Percentiles rank a stretch among this genome's conserved stretches.
Evolutionary conservation across 2,329 filamentous ascomycete species (phyloP).

Genomic region (Sporothrix schenckii): DNA sequence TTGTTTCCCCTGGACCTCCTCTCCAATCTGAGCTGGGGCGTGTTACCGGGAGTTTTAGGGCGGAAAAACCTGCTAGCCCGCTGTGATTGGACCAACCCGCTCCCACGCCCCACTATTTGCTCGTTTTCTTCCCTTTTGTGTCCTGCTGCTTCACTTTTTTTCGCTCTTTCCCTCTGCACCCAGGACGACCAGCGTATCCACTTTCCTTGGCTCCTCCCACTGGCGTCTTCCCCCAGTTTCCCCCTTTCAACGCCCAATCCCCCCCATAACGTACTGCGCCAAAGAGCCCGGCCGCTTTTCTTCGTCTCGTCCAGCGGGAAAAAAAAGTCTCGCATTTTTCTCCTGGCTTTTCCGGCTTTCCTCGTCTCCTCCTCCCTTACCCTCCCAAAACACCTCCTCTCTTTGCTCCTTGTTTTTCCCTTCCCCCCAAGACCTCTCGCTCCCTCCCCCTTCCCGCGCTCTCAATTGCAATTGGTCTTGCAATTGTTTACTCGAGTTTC

Average conservation of each 20-base stretch:
- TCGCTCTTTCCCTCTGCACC: slow-evolving; percentile 23
- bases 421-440: slow-evolving; percentile 19
- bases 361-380: slow-evolving; percentile 30
- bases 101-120: slow-evolving; percentile 30
- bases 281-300: slow-evolving; percentile 32
- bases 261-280: slow-evolving; percentile 1
- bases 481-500: slow-evolving; percentile 44
- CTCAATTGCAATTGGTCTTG: slow-evolving; percentile 63
- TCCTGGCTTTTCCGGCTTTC: slow-evolving; percentile 35
- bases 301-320: slow-evolving; percentile 29
- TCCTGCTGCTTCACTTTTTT: slow-evolving; percentile 15
- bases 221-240: neutral
- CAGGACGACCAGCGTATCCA: slow-evolving; percentile 22
- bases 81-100: slow-evolving; percentile 35
- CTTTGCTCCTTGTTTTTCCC: slow-evolving; percentile 20
- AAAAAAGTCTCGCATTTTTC: slow-evolving; percentile 36
- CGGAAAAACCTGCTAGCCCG: slow-evolving; percentile 34
- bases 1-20: slow-evolving; percentile 16
- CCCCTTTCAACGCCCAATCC: neutral
- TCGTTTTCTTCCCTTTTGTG: slow-evolving; percentile 25
- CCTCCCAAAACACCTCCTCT: slow-evolving; percentile 29
- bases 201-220: slow-evolving; percentile 19
- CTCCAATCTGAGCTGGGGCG: slow-evolving; percentile 23
- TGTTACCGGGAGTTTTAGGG: slow-evolving; percentile 37
- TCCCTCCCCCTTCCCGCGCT: slow-evolving; percentile 28